Evolutionary conservation across 2,329 filamentous ascomycete genomes (phyloP).

Genomic region (Aspergillus fischeri): DNA sequence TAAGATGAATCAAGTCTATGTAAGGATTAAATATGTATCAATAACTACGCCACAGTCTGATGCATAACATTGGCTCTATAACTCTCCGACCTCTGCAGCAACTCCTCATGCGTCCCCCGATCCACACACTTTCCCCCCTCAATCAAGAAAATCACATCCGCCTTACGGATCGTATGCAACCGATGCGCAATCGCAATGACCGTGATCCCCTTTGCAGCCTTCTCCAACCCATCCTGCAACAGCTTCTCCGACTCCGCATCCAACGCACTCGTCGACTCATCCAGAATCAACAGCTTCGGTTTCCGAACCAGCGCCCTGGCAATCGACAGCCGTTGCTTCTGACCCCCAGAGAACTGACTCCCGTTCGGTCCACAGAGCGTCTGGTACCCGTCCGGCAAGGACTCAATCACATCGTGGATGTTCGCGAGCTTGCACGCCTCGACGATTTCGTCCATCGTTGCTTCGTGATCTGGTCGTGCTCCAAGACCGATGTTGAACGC

Average conservation of each 20-base stretch:
- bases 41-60: constrained; percentile 27
- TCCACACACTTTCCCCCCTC: constrained; percentile 63
- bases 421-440: constrained; percentile 65
- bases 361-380: constrained; percentile 57
- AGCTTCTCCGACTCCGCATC: constrained; percentile 52
- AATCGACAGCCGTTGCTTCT: constrained; percentile 56
- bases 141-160: constrained; percentile 74
- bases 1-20: background rate
- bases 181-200: constrained; percentile 43
- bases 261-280: constrained; percentile 58
- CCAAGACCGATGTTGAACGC: constrained; percentile 46
- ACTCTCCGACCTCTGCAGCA: constrained; percentile 45
- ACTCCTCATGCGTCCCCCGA: constrained; percentile 58
- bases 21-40: background rate
- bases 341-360: constrained; percentile 53
- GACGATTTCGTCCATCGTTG: constrained; percentile 58
- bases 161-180: constrained; percentile 56
- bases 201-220: constrained; percentile 33
- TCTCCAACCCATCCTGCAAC: constrained; percentile 41
- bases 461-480: constrained; percentile 50
- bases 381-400: constrained; percentile 62
- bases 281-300: constrained; percentile 55
- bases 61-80: constrained; percentile 40
- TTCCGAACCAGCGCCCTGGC: constrained; percentile 54
- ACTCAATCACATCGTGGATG: constrained; percentile 64